Evolutionary conservation across 2,329 filamentous ascomycete genomes (phyloP), one percentile per base, ranked within the genome.

Genomic region (Leptosphaerulina australis): DNA sequence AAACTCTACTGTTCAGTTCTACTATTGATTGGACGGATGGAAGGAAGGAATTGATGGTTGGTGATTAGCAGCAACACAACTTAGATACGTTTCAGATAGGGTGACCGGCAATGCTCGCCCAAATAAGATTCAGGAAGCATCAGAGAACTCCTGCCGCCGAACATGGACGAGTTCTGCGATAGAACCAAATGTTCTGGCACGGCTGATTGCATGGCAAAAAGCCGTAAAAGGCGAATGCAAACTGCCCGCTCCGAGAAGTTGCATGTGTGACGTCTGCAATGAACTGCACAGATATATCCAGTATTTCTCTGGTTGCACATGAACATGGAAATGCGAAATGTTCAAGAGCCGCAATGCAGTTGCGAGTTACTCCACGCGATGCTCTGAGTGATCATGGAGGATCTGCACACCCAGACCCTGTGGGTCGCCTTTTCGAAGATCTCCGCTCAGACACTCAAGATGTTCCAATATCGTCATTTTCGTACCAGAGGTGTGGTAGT

Each of bases 21-120:
- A 25, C 24, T n/a, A 31, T 36, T 26, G n/a, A n/a, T n/a, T n/a
- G n/a, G n/a, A n/a, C n/a, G n/a, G n/a, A n/a, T n/a, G n/a, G n/a
- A n/a, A n/a, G n/a, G n/a, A n/a, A n/a, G n/a, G n/a, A n/a, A n/a
- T n/a, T n/a, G n/a, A n/a, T n/a, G n/a, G n/a, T n/a, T n/a, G 7
- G n/a, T 33, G 50, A 45, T 47, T 40, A 50, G 45, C 41, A 44
- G 11, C 22, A 51, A 29, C 24, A 34, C 30, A 33, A 24, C 25
- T 44, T 33, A 43, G 7, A 18, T 25, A 18, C 18, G 21, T 26
- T 54, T 45, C 21, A 36, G 35, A 47, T 37, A 50, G 26, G 46
- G 40, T 26, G 20, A 30, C 50, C 46, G 53, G 24, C 5, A 29
- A 29, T 14, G 6, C 8, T 36, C 29, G 34, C 4, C 17, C n/a